A percentile compares a stretch with the other conserved stretches of the same genome.
These are phyloP conservation scores for Parachaetomium inaequale DNA, from an alignment of 495 filamentous ascomycete species.

Conservation along the genomic window DNA sequence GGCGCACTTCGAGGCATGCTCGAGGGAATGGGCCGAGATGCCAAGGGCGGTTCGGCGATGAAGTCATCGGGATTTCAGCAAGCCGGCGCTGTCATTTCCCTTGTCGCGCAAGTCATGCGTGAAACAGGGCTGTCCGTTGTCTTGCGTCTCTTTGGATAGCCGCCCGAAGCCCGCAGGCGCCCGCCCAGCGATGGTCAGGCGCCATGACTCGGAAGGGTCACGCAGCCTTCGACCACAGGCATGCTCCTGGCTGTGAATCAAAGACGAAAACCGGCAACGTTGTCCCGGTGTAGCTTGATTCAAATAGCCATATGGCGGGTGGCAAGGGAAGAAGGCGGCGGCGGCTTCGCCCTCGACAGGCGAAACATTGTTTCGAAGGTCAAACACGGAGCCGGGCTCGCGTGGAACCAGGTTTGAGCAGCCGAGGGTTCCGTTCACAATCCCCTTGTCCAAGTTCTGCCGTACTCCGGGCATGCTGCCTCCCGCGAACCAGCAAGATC, in stretches of 20 bases:
- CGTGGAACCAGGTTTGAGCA: constrained; percentile 4
- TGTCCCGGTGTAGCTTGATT: too few relatives aligned
- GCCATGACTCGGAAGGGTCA: not conserved
- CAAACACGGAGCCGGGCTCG: constrained; percentile 9
- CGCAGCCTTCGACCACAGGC: not conserved
- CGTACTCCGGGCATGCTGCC: not conserved
- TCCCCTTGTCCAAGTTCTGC: too few relatives aligned
- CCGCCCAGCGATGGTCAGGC: not conserved
- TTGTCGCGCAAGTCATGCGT: not conserved
- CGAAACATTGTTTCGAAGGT: constrained; percentile 20
- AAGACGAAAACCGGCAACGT: not conserved
- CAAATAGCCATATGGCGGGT: not conserved
- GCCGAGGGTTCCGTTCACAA: not conserved
- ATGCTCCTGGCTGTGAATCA: not conserved
- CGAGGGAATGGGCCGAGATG: not conserved
- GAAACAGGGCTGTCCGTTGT: not conserved
- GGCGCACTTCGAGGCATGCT: not conserved
- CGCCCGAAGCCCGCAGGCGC: not conserved
- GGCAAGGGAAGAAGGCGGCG: not conserved
- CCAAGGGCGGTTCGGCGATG: not conserved
- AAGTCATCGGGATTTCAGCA: not conserved
- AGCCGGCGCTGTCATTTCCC: not conserved
- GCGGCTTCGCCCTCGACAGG: not conserved
- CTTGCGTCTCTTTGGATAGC: not conserved
- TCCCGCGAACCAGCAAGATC: not conserved